Evolutionary conservation across 2,329 filamentous ascomycete genomes (phyloP), one percentile per base, ranked within the genome.

Genomic region (Akanthomyces muscarius): DNA sequence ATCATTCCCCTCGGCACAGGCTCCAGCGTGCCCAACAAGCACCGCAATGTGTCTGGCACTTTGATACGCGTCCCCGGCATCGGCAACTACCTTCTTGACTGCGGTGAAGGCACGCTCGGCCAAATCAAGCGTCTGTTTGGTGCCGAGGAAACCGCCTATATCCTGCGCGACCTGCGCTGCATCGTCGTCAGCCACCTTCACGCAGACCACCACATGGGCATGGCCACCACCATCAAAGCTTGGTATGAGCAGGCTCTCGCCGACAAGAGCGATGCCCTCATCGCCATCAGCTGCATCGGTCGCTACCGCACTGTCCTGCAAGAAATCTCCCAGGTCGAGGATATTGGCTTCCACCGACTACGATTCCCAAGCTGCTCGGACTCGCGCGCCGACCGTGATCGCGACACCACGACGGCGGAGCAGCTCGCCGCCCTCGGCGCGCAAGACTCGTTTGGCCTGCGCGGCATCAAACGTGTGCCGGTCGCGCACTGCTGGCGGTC

Each of bases 101-200:
- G 88, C 68, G 95, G 95, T 63, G 95, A 99, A 75, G 92, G 92
- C 70, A 97, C 95, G 0, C 78, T 98, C 10, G 94, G 94, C 13
- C 93, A 97, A 73, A 78, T 99, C 45, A 86, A 86, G 63, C 89
- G 95, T 57, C 81, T 90, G 0, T 94, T 90, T 69, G 81, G 83
- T 6, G 78, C 81, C 0, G 81, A 86, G 5, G 83, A 91, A 66
- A 78, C 94, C 4, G 79, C 80, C 33, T 81, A 87, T n/a, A 81
- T 97, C 14, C 79, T 99, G n/a, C 83, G 80, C 64, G 87, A 96
- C 66, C 80, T 99, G 50, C 89, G 88, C 61, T 85, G 87, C 68
- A 88, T 99, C 66, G 96, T 92, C 86, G 95, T 99, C 76, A 96
- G 91, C 74, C 95, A 99, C 77, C 80, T 96, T 66, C 95, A 99